phyloP scores from a whole-genome alignment of 2,329 filamentous ascomycete genomes.

The Diaporthe longicolla region DNA sequence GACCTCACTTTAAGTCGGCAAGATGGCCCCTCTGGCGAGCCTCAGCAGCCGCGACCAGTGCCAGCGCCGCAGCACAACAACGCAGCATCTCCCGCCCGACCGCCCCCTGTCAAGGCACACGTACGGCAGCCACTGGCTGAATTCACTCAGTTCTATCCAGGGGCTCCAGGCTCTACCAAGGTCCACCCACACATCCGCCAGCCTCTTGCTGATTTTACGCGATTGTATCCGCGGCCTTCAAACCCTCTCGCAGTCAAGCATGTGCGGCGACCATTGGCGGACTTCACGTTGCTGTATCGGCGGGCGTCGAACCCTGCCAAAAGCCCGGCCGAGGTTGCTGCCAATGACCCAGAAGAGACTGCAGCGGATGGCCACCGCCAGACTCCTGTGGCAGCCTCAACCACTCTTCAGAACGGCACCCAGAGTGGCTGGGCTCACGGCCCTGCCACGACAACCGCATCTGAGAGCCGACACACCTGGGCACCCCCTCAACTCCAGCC shows the following conservation, averaged over 20 bases:
- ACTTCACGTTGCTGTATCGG: not conserved
- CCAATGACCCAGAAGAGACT: not conserved
- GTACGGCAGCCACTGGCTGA: not conserved
- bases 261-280: not conserved
- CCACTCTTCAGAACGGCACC: not conserved
- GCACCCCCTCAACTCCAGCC: not conserved
- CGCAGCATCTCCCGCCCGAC: not conserved
- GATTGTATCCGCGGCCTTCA: not conserved
- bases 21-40: not conserved
- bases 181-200: no score
- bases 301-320: slow-evolving; percentile 9
- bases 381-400: not conserved
- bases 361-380: no score
- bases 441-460: not conserved
- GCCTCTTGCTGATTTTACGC: not conserved
- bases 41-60: not conserved
- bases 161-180: slow-evolving; percentile 9
- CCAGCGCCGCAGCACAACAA: not conserved
- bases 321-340: slow-evolving; percentile 28
- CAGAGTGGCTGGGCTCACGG: not conserved
- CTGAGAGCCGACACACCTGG: not conserved
- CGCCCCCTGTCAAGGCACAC: not conserved
- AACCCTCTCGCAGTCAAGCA: not conserved
- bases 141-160: not conserved
- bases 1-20: not conserved